These are phyloP conservation scores for Fraxinus velutina DNA, from an alignment of 305 asterid species.

Conservation along the genomic window DNA sequence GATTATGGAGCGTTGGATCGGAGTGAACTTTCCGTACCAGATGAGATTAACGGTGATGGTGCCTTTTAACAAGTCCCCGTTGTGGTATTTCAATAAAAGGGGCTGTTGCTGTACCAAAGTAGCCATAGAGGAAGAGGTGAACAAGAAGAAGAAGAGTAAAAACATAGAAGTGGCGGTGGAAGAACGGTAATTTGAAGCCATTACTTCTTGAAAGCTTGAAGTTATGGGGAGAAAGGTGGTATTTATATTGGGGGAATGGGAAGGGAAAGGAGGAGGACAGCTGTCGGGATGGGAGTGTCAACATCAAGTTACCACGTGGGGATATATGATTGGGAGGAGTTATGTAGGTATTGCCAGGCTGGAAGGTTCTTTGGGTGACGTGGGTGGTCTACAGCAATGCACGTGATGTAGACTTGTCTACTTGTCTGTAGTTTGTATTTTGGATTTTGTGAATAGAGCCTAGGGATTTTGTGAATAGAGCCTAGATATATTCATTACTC, in stretches of 20 bases:
- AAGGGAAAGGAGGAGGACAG: conserved; percentile 23
- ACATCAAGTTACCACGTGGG: conserved; percentile 32
- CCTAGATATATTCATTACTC: no score
- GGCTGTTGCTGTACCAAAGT: conserved; percentile 67
- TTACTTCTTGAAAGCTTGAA: background rate
- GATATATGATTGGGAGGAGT: background rate
- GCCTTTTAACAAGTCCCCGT: conserved; percentile 73
- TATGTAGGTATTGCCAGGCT: conserved; percentile 41
- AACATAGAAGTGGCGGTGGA: conserved; percentile 16
- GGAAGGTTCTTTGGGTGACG: conserved; percentile 35
- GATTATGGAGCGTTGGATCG: conserved; percentile 61
- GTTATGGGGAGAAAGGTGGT: background rate
- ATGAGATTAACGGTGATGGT: conserved; percentile 63
- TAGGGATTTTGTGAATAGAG: background rate
- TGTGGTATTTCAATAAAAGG: conserved; percentile 62
- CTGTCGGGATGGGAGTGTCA: conserved; percentile 27
- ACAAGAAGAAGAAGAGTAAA: conserved; percentile 15
- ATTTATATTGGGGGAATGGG: conserved; percentile 25
- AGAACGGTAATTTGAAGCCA: conserved; percentile 39
- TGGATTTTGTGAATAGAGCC: background rate
- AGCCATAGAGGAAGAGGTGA: conserved; percentile 34
- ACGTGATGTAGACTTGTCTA: conserved; percentile 20
- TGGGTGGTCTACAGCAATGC: conserved; percentile 22
- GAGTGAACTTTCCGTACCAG: conserved; percentile 85
- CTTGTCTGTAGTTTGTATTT: conserved; percentile 2